Percentiles rank a stretch among this genome's conserved stretches.
These are phyloP conservation scores for Xylariaceae sp. DNA, from an alignment of 2,329 filamentous ascomycete species.

Conservation along the genomic window DNA sequence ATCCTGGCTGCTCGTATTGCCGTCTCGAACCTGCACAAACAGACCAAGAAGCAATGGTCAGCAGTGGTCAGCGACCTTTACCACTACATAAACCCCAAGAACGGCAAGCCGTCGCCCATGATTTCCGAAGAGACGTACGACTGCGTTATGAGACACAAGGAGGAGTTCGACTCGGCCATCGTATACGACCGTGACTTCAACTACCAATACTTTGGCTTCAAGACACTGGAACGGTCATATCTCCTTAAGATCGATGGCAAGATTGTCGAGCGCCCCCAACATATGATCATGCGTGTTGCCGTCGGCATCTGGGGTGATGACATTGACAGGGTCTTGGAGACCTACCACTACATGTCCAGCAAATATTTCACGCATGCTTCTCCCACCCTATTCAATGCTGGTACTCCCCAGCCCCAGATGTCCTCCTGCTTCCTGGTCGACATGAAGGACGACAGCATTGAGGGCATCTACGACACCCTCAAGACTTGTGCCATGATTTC, in stretches of 20 bases:
- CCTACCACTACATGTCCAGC: constrained; percentile 97
- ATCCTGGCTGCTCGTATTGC: constrained; percentile 97
- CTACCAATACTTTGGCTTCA: constrained; percentile 99
- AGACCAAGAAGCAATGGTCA: constrained; percentile 99
- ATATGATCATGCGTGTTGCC: constrained; percentile 99
- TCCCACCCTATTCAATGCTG: constrained; percentile 95
- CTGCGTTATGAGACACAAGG: constrained; percentile 89
- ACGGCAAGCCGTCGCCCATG: constrained; percentile 79
- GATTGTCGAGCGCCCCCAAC: constrained; percentile 93
- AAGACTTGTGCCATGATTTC: constrained; percentile 99
- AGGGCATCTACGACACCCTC: constrained; percentile 97
- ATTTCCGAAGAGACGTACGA: constrained; percentile 89
- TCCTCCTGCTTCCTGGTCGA: constrained; percentile 98
- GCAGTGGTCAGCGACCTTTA: constrained; percentile 88
- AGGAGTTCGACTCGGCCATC: constrained; percentile 96
- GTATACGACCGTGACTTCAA: constrained; percentile 99
- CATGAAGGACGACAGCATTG: constrained; percentile 99
- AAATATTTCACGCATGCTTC: constrained; percentile 99
- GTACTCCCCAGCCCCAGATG: constrained; percentile 88
- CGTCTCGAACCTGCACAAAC: constrained; percentile 99
- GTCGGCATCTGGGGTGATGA: constrained; percentile 95
- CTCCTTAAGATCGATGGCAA: constrained; percentile 92
- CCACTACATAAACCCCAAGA: constrained; percentile 94
- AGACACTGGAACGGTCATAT: constrained; percentile 96
- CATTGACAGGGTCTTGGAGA: constrained; percentile 91